phyloP scores from a whole-genome alignment of 495 filamentous ascomycete species.

The Chaetomium tenue region DNA sequence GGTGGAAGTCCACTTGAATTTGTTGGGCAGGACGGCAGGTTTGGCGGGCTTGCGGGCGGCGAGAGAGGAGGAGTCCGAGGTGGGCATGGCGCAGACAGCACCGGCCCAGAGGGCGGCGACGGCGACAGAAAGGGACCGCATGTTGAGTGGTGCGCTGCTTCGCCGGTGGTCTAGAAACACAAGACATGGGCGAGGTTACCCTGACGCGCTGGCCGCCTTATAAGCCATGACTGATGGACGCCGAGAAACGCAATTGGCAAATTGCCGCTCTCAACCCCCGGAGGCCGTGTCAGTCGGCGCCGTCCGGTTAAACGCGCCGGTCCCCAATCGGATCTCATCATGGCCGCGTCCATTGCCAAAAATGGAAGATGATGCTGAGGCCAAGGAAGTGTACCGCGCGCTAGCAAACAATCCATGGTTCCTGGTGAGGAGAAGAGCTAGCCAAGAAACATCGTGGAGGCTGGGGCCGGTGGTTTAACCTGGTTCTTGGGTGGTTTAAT shows the following conservation, averaged over 20 bases:
- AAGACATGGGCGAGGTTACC: background rate
- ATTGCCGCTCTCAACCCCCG: background rate
- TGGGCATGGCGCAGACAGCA: conserved; percentile 5
- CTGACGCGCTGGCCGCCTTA: background rate
- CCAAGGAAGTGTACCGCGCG: background rate
- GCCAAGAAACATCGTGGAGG: background rate
- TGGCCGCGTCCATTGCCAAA: background rate
- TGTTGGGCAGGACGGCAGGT: conserved; percentile 4
- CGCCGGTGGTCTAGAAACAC: background rate
- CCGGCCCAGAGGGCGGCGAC: conserved; percentile 9
- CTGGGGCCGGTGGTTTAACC: background rate
- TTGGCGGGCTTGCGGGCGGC: background rate
- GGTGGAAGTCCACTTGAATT: conserved; percentile 28
- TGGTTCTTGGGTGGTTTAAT: conserved; percentile 1
- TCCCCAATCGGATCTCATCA: background rate
- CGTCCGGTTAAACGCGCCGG: background rate
- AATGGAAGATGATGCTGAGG: background rate
- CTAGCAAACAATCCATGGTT: background rate
- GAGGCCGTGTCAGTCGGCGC: background rate
- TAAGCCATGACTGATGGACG: background rate
- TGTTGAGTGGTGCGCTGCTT: background rate
- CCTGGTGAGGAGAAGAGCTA: background rate
- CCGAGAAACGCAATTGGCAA: background rate
- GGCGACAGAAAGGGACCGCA: background rate
- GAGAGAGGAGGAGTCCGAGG: background rate